Percentiles rank a stretch among this genome's conserved stretches.
Conservation (phyloP, 2,329 filamentous ascomycete species). For the Beauveria sp. region DNA sequence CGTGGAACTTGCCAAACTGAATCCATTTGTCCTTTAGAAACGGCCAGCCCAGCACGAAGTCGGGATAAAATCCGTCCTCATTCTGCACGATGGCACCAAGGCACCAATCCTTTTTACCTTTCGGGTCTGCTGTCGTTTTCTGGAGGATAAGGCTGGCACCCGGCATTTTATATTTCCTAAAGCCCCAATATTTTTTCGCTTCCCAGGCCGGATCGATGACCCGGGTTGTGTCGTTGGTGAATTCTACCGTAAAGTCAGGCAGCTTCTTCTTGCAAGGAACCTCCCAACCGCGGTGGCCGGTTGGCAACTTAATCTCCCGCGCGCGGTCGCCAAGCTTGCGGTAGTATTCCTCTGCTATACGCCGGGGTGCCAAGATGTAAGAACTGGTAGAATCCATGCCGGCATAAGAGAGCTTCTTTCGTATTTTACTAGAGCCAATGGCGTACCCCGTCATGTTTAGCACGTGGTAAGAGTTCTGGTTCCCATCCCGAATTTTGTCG, state of each 20-base stretch:
- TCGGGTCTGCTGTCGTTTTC: not conserved
- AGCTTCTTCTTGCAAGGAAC: not conserved
- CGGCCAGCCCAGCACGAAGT: not conserved
- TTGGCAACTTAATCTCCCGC: not conserved
- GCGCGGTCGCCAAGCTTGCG: not conserved
- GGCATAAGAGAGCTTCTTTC: not conserved
- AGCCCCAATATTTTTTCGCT: not conserved
- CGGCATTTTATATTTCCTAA: not conserved
- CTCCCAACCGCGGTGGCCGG: not conserved
- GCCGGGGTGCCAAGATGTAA: not conserved
- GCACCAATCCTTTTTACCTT: not conserved
- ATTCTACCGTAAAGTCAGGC: not conserved
- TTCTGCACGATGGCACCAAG: not conserved
- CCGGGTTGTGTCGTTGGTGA: not conserved
- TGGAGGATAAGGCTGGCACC: not conserved
- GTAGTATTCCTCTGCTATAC: not conserved
- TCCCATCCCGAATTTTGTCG: not conserved
- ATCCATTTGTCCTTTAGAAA: not conserved
- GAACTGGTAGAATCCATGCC: not conserved
- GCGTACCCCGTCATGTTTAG: not conserved
- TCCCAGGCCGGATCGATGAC: rapidly evolving
- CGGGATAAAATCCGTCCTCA: not conserved
- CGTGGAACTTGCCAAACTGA: not conserved
- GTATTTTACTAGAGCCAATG: not conserved
- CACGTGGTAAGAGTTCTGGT: not conserved